A percentile compares a stretch with the other conserved stretches of the same genome.
phyloP scores from a whole-genome alignment of 306 rosid species.

The Medicago lupulina region DNA sequence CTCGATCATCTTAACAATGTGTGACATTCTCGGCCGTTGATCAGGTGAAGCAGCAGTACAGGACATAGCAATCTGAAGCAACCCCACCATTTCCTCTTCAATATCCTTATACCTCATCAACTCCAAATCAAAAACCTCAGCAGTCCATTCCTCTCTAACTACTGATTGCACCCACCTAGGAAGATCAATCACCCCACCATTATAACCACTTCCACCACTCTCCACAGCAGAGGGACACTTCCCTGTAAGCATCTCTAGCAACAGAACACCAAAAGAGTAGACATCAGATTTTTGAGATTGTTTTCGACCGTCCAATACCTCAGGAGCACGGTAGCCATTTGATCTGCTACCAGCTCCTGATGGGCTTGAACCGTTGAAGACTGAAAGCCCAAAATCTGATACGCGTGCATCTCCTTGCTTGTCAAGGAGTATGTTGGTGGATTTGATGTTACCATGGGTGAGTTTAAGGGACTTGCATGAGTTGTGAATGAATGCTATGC shows the following conservation, averaged over 20 bases:
- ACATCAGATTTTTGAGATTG: slow-evolving; percentile 74
- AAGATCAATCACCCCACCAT: slow-evolving; percentile 63
- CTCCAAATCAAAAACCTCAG: slow-evolving; percentile 95
- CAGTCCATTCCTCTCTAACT: slow-evolving; percentile 99
- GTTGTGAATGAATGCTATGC: slow-evolving; percentile 74
- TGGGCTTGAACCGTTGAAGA: slow-evolving; percentile 51
- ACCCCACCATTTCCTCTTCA: slow-evolving; percentile 97
- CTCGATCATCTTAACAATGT: slow-evolving; percentile 88
- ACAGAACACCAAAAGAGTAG: slow-evolving; percentile 84
- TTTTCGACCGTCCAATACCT: slow-evolving; percentile 72
- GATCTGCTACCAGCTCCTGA: slow-evolving; percentile 50
- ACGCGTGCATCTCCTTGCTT: slow-evolving; percentile 69
- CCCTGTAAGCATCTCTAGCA: slow-evolving; percentile 86
- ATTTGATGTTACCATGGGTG: slow-evolving; percentile 88
- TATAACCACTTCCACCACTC: slow-evolving; percentile 51
- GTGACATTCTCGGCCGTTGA: slow-evolving; percentile 87
- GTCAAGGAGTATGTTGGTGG: slow-evolving; percentile 83
- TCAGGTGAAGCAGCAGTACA: slow-evolving; percentile 70
- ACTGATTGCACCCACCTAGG: slow-evolving; percentile 98
- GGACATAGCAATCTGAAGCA: slow-evolving; percentile 83
- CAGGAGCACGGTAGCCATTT: slow-evolving; percentile 91
- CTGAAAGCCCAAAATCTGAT: slow-evolving; percentile 85
- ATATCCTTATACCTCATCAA: slow-evolving; percentile 95
- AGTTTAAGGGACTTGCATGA: slow-evolving; percentile 69
- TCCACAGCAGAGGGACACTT: slow-evolving; percentile 80